Base-by-base conservation (phyloP, 1,284 basidiomycete species). In the Violaceomyces palustris region DNA sequence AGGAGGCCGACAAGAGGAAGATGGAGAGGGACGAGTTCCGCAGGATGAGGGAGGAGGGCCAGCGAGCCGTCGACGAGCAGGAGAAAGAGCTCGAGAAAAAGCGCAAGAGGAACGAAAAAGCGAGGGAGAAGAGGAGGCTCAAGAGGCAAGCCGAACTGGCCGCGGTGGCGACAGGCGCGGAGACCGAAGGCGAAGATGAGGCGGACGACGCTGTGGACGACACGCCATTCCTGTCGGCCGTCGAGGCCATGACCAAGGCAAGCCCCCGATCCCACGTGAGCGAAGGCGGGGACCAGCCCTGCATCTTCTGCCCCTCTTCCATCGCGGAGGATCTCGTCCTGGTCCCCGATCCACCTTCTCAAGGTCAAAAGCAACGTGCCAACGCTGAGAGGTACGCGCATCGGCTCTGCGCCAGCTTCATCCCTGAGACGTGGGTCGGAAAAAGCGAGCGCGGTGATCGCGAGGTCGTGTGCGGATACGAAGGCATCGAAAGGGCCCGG, bases 11-110 rank as follows among this genome's bases (percentile, higher is more conserved):
- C 34, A 53, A 56, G 44, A 55, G 51, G 37, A 47, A 50, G 43
- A 28, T 34, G 35, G 47, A 53, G 36, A 11, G 25, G 5, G 39
- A 50, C 37, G 4, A 78, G 84, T 50, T 82, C 80, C 52, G 90
- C 87, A 43, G 47, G 15, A 43, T 45, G 25, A 50, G 57, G 28
- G 60, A 50, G 9, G 54, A 54, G 15, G 35, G 45, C 5, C 25
- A 39, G 0, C 37, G 42, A 11, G 47, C 40, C n/a, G 25, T 54
- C 32, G 49, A 59, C 19, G 51, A 61, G 24, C 48, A 56, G 24
- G 51, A 61, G 24, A 48, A 56, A 22, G 49, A 62, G 32, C 34
- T 45, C 15, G 43, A 57, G 39, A 51, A 38, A 34, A 42, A 50
- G 27, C 42, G 58, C 21, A 46, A 44, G 46, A 42, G 42, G 15